Percentiles rank a stretch among this genome's conserved stretches.
These are phyloP conservation scores for Capronia epimyces DNA, from an alignment of 2,329 filamentous ascomycete species.

Conservation along the genomic window DNA sequence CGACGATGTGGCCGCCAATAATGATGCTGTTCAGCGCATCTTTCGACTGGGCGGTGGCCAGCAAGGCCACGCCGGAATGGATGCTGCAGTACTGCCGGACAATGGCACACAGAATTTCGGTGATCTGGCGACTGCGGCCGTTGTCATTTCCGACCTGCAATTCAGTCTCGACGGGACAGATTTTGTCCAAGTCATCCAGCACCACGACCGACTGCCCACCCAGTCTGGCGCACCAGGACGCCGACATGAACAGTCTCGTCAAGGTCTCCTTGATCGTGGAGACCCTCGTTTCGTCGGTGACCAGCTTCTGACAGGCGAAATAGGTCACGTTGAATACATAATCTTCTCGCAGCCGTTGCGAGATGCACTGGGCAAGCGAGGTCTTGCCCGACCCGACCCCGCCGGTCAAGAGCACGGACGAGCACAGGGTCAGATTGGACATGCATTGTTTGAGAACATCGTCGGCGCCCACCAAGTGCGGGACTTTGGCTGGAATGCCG, in stretches of 20 bases:
- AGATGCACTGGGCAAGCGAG: slow-evolving; percentile 68
- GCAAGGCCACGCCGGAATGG: slow-evolving; percentile 73
- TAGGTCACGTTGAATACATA: slow-evolving; percentile 77
- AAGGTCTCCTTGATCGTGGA: slow-evolving; percentile 87
- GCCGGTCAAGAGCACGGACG: slow-evolving; percentile 83
- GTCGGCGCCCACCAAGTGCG: slow-evolving; percentile 78
- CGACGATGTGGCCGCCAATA: slow-evolving; percentile 83
- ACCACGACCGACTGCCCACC: slow-evolving; percentile 80
- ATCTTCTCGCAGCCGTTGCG: slow-evolving; percentile 64
- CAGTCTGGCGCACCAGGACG: slow-evolving; percentile 82
- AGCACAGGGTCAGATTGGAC: slow-evolving; percentile 73
- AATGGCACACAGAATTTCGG: slow-evolving; percentile 77
- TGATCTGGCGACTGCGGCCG: slow-evolving; percentile 82
- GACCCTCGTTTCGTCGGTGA: slow-evolving; percentile 85
- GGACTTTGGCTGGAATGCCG: slow-evolving; percentile 49
- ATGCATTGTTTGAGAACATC: slow-evolving; percentile 65
- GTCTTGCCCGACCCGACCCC: slow-evolving; percentile 89
- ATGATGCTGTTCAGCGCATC: slow-evolving; percentile 87
- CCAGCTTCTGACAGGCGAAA: slow-evolving; percentile 77
- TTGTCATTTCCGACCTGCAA: slow-evolving; percentile 92
- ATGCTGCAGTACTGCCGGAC: slow-evolving; percentile 77
- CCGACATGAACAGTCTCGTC: slow-evolving; percentile 75
- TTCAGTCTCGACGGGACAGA: slow-evolving; percentile 91
- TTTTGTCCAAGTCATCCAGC: slow-evolving; percentile 84
- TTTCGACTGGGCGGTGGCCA: slow-evolving; percentile 89